Conservation (phyloP, 768 basidiomycete genomes). For the Paxillus ammoniavirescens region DNA sequence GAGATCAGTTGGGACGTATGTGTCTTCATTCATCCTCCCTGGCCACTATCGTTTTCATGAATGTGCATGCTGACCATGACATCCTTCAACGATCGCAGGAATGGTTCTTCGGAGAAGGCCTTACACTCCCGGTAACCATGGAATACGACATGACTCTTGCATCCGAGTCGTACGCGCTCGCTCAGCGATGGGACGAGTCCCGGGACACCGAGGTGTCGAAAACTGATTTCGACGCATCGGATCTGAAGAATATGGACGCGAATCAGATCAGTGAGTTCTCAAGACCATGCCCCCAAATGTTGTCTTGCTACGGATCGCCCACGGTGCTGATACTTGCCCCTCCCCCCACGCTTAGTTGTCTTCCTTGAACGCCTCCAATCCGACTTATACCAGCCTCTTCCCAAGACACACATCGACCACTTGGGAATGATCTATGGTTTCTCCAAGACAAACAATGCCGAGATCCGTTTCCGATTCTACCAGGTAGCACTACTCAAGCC, state of each 20-base stretch:
- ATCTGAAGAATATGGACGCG: constrained; percentile 64
- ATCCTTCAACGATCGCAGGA: constrained; percentile 37
- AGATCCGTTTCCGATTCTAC: constrained; percentile 79
- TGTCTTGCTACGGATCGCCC: neutral
- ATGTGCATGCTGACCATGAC: neutral
- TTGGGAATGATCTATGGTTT: constrained; percentile 54
- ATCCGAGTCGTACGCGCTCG: constrained; percentile 65
- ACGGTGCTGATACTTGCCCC: too few species aligned
- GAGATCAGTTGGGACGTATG: constrained; percentile 77
- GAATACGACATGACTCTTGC: constrained; percentile 76
- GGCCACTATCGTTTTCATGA: neutral
- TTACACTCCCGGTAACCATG: constrained; percentile 68
- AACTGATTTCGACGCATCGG: constrained; percentile 55
- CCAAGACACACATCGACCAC: constrained; percentile 53
- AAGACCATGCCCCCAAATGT: too few species aligned
- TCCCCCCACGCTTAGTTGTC: constrained; percentile 48
- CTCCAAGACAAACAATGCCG: constrained; percentile 60
- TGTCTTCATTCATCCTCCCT: constrained; percentile 2
- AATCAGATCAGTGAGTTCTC: constrained; percentile 67
- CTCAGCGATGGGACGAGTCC: constrained; percentile 69
- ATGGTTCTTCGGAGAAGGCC: constrained; percentile 83
- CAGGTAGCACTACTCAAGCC: constrained; percentile 59
- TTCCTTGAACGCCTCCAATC: constrained; percentile 80
- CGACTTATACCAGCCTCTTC: constrained; percentile 48
- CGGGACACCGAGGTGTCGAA: constrained; percentile 46